These are phyloP conservation scores for Penicillium paxilli DNA, from an alignment of 495 filamentous ascomycete genomes.

Conservation along the genomic window DNA sequence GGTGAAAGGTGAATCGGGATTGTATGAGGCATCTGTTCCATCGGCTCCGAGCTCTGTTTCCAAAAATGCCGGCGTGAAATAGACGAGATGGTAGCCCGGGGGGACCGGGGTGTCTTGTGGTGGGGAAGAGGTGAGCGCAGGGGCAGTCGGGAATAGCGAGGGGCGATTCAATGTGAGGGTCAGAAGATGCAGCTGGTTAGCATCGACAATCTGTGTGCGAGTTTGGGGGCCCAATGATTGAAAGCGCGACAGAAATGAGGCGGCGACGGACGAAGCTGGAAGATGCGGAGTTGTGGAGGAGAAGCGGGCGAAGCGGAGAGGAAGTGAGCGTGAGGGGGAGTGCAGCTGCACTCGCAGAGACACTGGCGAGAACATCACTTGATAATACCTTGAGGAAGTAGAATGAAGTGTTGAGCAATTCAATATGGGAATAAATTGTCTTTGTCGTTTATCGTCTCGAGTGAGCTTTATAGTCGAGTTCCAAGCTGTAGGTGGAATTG, in stretches of 20 bases:
- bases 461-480: too few species aligned
- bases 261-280: slow-evolving; percentile 25
- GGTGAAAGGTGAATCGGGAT: slow-evolving; percentile 61
- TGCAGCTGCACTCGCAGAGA: too few species aligned
- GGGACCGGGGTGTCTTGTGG: slow-evolving; percentile 49
- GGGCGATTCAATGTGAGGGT: slow-evolving; percentile 52
- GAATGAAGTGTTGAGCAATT: background rate
- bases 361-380: too few species aligned
- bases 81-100: slow-evolving; percentile 69
- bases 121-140: slow-evolving; percentile 27
- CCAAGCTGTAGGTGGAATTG: background rate
- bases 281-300: slow-evolving; percentile 10
- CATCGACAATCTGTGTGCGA: slow-evolving; percentile 52
- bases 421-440: too few species aligned
- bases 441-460: too few species aligned
- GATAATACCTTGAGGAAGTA: too few species aligned
- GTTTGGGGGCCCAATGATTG: slow-evolving; percentile 44
- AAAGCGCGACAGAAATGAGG: slow-evolving; percentile 42
- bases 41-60: slow-evolving; percentile 59
- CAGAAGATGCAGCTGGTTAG: slow-evolving; percentile 59
- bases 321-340: background rate
- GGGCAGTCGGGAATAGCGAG: slow-evolving; percentile 30
- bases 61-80: slow-evolving; percentile 64
- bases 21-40: slow-evolving; percentile 71
- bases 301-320: background rate